Base-by-base conservation (phyloP, 2,329 filamentous ascomycete genomes). In the Neonectria ditissima region DNA sequence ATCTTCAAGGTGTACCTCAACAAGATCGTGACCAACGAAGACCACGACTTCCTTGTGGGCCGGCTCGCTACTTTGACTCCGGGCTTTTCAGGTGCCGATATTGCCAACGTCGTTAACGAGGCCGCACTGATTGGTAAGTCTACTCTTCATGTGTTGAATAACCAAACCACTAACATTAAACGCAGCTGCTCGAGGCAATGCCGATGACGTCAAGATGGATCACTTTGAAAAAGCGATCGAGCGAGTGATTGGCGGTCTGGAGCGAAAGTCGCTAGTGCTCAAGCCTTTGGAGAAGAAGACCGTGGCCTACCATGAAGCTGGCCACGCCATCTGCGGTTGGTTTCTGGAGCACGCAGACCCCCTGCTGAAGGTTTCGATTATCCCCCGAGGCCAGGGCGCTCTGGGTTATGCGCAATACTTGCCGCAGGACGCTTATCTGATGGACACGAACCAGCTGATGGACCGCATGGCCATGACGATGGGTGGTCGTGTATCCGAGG, bases 401-500 rank as follows among this genome's bases (percentile, higher is more conserved):
- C 85, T 99, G 16, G 96, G 96, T 9, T 99, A 99, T 77, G 96
- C 96, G 2, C 96, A 99, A 80, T 98, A 98, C 78, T 87, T 99
- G n/a, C 96, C 96, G 1, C 86, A 91, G 22, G 96, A 99, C 76
- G 93, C 93, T 9, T 98, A 98, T 79, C 87, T 99, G 68, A 96
- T 99, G 94, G 97, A 91, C 75, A 91, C 93, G 68, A 91, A 94
- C 77, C 96, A 99, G 81, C 86, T 99, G 44, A 97, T 98, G 93
- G 96, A 99, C 79, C 94, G 96, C 72, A 99, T 99, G 96, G 96
- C 96, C 68, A 99, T 99, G 96, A 97, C 95, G 2, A 90, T 99
- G 59, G 96, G 94, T 72, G 96, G 96, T 2, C 93, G 96, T 69
- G 92, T 99, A 24, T 96, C 92, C 20, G 96, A 99, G 81, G 96